These are phyloP conservation scores for Patellaria atrata DNA, from an alignment of 495 filamentous ascomycete species.

Conservation along the genomic window DNA sequence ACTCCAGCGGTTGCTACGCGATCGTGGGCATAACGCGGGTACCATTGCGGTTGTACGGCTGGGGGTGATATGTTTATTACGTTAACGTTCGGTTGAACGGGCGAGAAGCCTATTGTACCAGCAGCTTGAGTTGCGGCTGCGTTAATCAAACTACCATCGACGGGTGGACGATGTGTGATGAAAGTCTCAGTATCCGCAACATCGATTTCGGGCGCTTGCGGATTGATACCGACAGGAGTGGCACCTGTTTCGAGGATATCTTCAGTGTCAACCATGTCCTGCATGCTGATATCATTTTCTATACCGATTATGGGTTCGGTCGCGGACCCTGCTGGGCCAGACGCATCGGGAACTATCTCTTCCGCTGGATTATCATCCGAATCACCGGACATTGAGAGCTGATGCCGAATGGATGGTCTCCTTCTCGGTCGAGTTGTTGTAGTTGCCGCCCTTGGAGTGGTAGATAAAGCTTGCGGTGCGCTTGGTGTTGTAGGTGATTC, in stretches of 20 bases:
- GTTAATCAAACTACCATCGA: constrained; percentile 81
- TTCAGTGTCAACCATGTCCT: constrained; percentile 65
- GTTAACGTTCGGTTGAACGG: constrained; percentile 53
- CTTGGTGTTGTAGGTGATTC: constrained; percentile 86
- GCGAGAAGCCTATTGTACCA: constrained; percentile 53
- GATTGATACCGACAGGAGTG: constrained; percentile 56
- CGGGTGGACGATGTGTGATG: constrained; percentile 77
- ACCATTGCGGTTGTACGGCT: constrained; percentile 43
- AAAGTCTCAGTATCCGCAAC: constrained; percentile 76
- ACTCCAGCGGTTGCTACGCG: constrained; percentile 48
- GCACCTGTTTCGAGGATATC: constrained; percentile 64
- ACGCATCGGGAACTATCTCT: constrained; percentile 41
- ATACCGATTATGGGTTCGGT: constrained; percentile 59
- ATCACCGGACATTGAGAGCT: constrained; percentile 75
- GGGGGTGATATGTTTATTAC: constrained; percentile 44
- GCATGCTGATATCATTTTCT: constrained; percentile 64
- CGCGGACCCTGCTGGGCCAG: constrained; percentile 49
- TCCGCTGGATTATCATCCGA: constrained; percentile 76
- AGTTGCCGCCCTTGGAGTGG: constrained; percentile 20
- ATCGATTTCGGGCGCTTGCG: constrained; percentile 68
- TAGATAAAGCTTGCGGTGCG: constrained; percentile 34
- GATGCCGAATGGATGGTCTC: constrained; percentile 73
- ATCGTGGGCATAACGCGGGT: constrained; percentile 64
- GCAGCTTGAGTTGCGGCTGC: constrained; percentile 34
- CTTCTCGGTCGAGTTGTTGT: constrained; percentile 30